phyloP scores from a whole-genome alignment of 257 asterid genomes.

The Forsythia suspensa region DNA sequence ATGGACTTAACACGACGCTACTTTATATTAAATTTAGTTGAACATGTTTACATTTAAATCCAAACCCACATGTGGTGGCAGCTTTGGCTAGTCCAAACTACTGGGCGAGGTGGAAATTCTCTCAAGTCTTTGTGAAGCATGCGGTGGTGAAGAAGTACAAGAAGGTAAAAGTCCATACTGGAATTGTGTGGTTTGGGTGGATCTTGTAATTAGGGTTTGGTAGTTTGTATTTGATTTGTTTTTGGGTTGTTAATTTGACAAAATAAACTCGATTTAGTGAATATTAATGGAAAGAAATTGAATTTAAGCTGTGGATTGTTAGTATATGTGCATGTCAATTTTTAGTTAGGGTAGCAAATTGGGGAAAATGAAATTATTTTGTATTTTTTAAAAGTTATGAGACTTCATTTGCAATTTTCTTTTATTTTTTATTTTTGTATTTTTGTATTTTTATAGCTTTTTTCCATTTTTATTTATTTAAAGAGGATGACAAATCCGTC shows the following conservation, averaged over 20 bases:
- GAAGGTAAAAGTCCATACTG: slow-evolving; percentile 50
- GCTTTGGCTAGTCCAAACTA: slow-evolving; percentile 63
- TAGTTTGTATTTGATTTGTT: slow-evolving; percentile 37
- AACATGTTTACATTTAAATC: too few species aligned
- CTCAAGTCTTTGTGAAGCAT: slow-evolving; percentile 89
- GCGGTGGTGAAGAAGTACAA: slow-evolving; percentile 85
- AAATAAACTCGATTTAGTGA: slow-evolving; percentile 18
- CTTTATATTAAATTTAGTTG: too few species aligned
- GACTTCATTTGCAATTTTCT: too few species aligned
- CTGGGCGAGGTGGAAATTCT: slow-evolving; percentile 87
- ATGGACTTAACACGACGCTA: too few species aligned
- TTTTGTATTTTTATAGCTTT: too few species aligned
- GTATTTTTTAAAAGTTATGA: too few species aligned
- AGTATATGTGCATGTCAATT: slow-evolving; percentile 40
- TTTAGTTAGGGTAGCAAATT: too few species aligned
- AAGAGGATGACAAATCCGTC: too few species aligned
- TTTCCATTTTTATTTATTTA: too few species aligned
- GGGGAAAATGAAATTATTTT: too few species aligned
- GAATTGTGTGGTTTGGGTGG: slow-evolving; percentile 29
- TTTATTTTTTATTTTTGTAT: too few species aligned
- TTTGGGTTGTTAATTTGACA: slow-evolving; percentile 25
- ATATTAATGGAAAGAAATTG: slow-evolving; percentile 20
- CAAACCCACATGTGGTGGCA: slow-evolving; percentile 57
- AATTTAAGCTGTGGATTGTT: slow-evolving; percentile 14
- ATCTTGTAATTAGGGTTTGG: slow-evolving; percentile 62